Percentiles rank a stretch among this genome's conserved stretches.
These are phyloP conservation scores for Gloeopeniophorella convolvens DNA, from an alignment of 768 basidiomycete species.

Conservation along the genomic window DNA sequence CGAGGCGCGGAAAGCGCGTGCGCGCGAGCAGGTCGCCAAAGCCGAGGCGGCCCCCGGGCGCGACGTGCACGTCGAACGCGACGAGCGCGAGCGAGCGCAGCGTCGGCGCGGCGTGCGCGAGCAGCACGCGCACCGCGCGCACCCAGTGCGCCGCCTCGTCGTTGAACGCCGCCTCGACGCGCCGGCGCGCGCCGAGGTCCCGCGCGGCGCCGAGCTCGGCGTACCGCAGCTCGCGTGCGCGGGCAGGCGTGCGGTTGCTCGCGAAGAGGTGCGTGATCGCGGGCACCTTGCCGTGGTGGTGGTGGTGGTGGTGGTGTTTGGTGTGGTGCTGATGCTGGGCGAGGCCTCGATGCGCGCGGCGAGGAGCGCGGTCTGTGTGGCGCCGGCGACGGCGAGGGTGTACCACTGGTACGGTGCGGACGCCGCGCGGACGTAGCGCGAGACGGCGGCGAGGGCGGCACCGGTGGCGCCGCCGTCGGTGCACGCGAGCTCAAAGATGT, in stretches of 20 bases:
- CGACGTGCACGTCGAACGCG: conserved; percentile 20
- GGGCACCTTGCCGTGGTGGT: conserved; percentile 2
- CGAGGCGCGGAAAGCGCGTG: conserved; percentile 10
- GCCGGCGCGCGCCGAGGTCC: conserved; percentile 12
- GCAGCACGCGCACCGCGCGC: conserved; percentile 11
- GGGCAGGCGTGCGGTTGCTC: conserved; percentile 9
- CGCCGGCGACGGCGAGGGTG: conserved; percentile 32
- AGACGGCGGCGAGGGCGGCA: conserved; percentile 34
- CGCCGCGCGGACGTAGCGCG: conserved; percentile 35
- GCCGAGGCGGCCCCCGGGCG: conserved; percentile 16
- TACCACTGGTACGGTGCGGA: conserved; percentile 36
- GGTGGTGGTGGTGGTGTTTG: not conserved
- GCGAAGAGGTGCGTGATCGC: conserved; percentile 15
- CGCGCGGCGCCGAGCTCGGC: conserved; percentile 11
- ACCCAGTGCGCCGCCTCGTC: conserved; percentile 16
- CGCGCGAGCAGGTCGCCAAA: conserved; percentile 18
- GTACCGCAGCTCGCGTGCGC: conserved; percentile 15
- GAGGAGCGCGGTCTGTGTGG: conserved; percentile 26
- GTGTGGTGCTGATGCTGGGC: not conserved
- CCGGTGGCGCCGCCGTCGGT: conserved; percentile 34
- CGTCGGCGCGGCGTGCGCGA: conserved; percentile 17
- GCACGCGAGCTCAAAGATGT: conserved; percentile 39
- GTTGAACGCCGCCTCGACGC: conserved; percentile 12
- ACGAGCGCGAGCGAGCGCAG: conserved; percentile 19
- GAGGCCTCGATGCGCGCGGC: conserved; percentile 14